Conservation (phyloP, 495 filamentous ascomycete genomes). For the Clohesyomyces aquaticus region DNA sequence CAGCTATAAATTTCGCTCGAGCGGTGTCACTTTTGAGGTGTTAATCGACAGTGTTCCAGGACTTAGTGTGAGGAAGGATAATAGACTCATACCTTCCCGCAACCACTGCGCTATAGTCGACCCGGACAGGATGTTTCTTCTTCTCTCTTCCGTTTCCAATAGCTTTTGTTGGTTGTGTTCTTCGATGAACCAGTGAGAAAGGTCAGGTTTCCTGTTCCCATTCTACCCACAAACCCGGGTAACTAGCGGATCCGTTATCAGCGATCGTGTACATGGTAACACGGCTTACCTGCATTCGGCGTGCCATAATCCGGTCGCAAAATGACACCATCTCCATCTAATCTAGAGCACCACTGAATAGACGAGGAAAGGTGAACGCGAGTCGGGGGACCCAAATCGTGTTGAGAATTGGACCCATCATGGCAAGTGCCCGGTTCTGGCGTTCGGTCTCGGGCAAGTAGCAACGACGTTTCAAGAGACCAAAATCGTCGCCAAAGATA, state of each 20-base stretch:
- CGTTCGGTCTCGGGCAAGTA: conserved; percentile 1
- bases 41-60: too few species aligned
- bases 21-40: conserved; percentile 3
- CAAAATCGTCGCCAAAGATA: conserved; percentile 23
- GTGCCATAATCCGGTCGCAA: conserved; percentile 22
- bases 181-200: conserved; percentile 17
- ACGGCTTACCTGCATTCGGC: conserved; percentile 20
- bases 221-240: background rate
- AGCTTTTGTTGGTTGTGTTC: conserved; percentile 12
- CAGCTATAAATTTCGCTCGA: conserved; percentile 12
- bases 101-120: background rate
- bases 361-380: conserved; percentile 16
- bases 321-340: conserved; percentile 22
- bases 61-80: too few species aligned
- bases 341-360: conserved; percentile 3
- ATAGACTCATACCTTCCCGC: too few species aligned
- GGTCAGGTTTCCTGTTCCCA: background rate
- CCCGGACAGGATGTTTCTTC: conserved; percentile 14
- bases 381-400: conserved; percentile 8
- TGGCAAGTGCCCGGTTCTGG: conserved; percentile 15
- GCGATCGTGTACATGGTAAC: too few species aligned
- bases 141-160: background rate
- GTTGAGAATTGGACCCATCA: conserved; percentile 12
- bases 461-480: conserved; percentile 6
- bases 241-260: too few species aligned